A percentile compares a stretch with the other conserved stretches of the same genome.
Evolutionary conservation across 2,329 filamentous ascomycete species (phyloP).

Genomic region (Emydomyces testavorans): DNA sequence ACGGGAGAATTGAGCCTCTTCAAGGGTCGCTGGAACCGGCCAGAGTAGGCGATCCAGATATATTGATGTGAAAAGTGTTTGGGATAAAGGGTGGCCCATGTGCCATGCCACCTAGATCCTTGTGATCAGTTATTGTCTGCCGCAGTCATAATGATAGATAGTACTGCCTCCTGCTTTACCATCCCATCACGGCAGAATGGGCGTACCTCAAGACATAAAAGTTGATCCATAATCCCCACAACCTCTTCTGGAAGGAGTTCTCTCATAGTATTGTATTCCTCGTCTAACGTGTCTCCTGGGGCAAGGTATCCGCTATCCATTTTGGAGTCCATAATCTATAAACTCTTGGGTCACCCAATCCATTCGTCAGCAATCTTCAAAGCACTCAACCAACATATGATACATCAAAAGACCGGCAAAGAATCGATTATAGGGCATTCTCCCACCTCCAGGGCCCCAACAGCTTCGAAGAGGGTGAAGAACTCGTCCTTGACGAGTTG

Average conservation of each 20-base stretch:
- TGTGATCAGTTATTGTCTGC: neutral
- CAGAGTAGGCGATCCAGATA: conserved; percentile 77
- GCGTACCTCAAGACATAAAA: conserved; percentile 72
- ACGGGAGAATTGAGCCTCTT: conserved; percentile 52
- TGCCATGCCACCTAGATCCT: conserved; percentile 77
- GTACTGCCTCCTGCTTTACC: neutral
- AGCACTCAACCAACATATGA: neutral
- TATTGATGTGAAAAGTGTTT: conserved; percentile 84
- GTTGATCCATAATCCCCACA: conserved; percentile 85
- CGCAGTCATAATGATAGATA: neutral
- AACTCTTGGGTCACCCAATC: neutral
- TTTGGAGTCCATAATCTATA: conserved; percentile 93
- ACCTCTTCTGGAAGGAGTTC: conserved; percentile 65
- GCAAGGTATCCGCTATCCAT: conserved; percentile 90
- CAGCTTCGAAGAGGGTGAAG: conserved; percentile 89
- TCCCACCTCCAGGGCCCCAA: conserved; percentile 56
- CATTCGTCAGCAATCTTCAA: neutral
- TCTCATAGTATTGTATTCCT: conserved; percentile 63
- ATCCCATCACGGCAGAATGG: neutral
- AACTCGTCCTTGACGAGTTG: conserved; percentile 85
- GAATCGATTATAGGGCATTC: conserved; percentile 7
- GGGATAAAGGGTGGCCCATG: conserved; percentile 84
- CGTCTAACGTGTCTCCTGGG: conserved; percentile 62
- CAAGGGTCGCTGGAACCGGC: conserved; percentile 52
- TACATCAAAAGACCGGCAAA: neutral